Evolutionary conservation across 768 basidiomycete species (phyloP).

Genomic region (Amanita phalloides): DNA sequence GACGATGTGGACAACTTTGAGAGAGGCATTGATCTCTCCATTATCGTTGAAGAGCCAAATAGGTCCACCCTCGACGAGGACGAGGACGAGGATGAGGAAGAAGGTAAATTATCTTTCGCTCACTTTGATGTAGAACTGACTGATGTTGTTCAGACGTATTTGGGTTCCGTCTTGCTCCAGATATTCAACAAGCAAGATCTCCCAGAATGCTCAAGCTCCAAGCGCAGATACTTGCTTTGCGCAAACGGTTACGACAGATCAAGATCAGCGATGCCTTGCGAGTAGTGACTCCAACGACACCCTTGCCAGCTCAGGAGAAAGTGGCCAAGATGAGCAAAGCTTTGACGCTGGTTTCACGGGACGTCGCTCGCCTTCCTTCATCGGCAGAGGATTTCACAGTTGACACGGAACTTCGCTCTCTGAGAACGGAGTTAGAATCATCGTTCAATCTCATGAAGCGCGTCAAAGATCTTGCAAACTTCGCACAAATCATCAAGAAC

Average conservation of each 20-base stretch:
- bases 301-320: slow-evolving; percentile 42
- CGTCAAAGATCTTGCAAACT: slow-evolving; percentile 42
- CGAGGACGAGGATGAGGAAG: neutral
- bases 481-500: slow-evolving; percentile 34
- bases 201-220: slow-evolving; percentile 36
- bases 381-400: slow-evolving; percentile 27
- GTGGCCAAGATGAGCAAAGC: slow-evolving; percentile 34
- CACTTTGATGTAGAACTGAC: neutral
- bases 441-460: slow-evolving; percentile 38
- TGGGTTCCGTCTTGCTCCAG: slow-evolving; percentile 28
- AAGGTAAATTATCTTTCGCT: slow-evolving; percentile 9
- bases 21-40: neutral
- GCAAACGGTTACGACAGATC: slow-evolving; percentile 52
- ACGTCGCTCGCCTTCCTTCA: slow-evolving; percentile 36
- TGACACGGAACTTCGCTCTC: slow-evolving; percentile 50
- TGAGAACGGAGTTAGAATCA: slow-evolving; percentile 47
- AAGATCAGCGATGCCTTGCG: slow-evolving; percentile 44
- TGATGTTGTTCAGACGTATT: slow-evolving; percentile 41
- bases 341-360: slow-evolving; percentile 33
- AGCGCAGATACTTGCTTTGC: slow-evolving; percentile 37
- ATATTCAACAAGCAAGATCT: slow-evolving; percentile 19
- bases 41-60: slow-evolving; percentile 6
- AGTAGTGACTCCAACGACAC: slow-evolving; percentile 28
- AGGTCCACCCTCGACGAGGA: neutral
- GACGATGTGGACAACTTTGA: slow-evolving; percentile 1